Evolutionary conservation across 306 rosid species (phyloP).

Genomic region (Dryas octopetala): DNA sequence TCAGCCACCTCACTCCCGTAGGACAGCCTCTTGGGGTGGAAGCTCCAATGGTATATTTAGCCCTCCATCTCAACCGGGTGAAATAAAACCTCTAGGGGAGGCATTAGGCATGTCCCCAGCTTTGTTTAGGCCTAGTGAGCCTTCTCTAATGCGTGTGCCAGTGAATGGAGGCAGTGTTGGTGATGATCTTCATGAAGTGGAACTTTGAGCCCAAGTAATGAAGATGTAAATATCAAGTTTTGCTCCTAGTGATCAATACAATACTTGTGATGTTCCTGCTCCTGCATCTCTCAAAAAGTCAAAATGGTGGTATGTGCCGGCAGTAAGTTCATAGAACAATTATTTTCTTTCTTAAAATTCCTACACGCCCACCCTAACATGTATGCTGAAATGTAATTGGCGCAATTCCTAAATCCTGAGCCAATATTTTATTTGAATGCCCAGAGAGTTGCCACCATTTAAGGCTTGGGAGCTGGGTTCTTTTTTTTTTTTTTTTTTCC

Average conservation of each 20-base stretch:
- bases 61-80: constrained; percentile 36
- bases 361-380: constrained; percentile 18
- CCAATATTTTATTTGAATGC: constrained; percentile 34
- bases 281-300: constrained; percentile 43
- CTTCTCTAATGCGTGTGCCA: constrained; percentile 35
- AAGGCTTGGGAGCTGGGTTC: constrained; percentile 41
- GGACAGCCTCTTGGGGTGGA: constrained; percentile 87
- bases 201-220: constrained; percentile 57
- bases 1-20: constrained; percentile 47
- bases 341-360: constrained; percentile 1
- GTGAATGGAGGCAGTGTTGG: constrained; percentile 52
- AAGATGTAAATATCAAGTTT: constrained; percentile 79
- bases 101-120: constrained; percentile 53
- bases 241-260: constrained; percentile 51
- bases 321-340: constrained; percentile 32
- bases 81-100: constrained; percentile 46
- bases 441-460: constrained; percentile 37
- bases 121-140: constrained; percentile 41
- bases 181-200: constrained; percentile 85
- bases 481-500: constrained; percentile 11
- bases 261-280: constrained; percentile 46
- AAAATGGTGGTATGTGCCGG: constrained; percentile 35
- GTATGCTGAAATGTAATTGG: constrained; percentile 33
- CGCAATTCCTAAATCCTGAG: constrained; percentile 29
- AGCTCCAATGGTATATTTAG: constrained; percentile 49